Evolutionary conservation across 176 grass and related monocot genomes (phyloP).

Genomic region (Ananas comosus): DNA sequence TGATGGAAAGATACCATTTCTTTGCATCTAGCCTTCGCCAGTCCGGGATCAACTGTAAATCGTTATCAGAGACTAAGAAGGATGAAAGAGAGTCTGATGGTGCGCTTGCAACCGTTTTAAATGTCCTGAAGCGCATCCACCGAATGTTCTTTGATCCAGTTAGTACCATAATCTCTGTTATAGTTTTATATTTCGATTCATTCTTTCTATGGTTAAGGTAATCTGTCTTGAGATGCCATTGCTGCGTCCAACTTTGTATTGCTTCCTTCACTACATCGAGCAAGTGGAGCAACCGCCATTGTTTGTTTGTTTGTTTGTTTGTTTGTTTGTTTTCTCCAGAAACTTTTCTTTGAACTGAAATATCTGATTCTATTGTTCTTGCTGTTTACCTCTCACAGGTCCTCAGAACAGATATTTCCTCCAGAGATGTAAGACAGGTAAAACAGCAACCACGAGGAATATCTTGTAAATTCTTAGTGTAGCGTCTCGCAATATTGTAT

Average conservation of each 20-base stretch:
- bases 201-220: no score
- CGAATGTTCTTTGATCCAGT: slow-evolving; percentile 75
- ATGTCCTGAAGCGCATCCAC: slow-evolving; percentile 65
- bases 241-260: neutral
- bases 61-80: slow-evolving; percentile 57
- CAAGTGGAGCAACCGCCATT: neutral
- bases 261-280: neutral
- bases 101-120: slow-evolving; percentile 62
- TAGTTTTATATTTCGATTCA: neutral
- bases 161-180: slow-evolving; percentile 16
- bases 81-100: slow-evolving; percentile 83
- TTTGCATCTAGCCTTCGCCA: slow-evolving; percentile 71
- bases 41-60: slow-evolving; percentile 45
- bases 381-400: slow-evolving; percentile 26
- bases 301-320: neutral
- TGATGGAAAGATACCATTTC: slow-evolving; percentile 93
- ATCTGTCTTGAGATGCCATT: neutral
- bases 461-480: neutral
- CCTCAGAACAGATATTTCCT: slow-evolving; percentile 36
- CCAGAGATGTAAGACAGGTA: slow-evolving; percentile 72
- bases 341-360: neutral
- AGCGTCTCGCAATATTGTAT: slow-evolving; percentile 5
- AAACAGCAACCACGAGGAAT: neutral
- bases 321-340: neutral
- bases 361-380: slow-evolving; percentile 3